Evolutionary conservation across 2,329 filamentous ascomycete species (phyloP).

Genomic region (Epichloe hybrida): DNA sequence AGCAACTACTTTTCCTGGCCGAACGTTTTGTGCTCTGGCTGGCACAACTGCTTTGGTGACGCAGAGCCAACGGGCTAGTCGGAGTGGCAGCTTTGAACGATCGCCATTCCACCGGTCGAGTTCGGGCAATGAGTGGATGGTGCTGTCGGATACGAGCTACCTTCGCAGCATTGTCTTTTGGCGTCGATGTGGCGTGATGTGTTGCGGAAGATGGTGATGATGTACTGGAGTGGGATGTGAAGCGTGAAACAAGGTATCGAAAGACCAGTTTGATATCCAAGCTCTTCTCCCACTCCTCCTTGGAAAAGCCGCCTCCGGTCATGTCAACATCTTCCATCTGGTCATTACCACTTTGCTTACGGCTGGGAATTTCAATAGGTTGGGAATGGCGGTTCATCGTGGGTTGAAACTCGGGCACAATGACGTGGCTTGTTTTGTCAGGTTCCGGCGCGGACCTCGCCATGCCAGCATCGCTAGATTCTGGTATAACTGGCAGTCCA

Average conservation of each 20-base stretch:
- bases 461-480: constrained; percentile 26
- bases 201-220: constrained; percentile 29
- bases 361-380: constrained; percentile 23
- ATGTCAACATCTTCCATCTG: constrained; percentile 12
- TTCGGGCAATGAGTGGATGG: constrained; percentile 65
- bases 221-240: constrained; percentile 38
- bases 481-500: constrained; percentile 54
- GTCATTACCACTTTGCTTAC: constrained; percentile 11
- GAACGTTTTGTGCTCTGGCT: constrained; percentile 75
- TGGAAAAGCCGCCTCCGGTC: constrained; percentile 30
- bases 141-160: constrained; percentile 77
- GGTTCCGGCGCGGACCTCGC: constrained; percentile 14
- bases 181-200: constrained; percentile 34
- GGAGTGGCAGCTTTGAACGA: constrained; percentile 42
- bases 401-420: constrained; percentile 31
- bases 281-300: constrained; percentile 89
- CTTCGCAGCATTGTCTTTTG: constrained; percentile 58
- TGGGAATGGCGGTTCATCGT: constrained; percentile 26
- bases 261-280: constrained; percentile 88
- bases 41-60: constrained; percentile 57
- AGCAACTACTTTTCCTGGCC: constrained; percentile 52
- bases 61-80: constrained; percentile 32
- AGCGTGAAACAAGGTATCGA: constrained; percentile 67
- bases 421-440: constrained; percentile 10
- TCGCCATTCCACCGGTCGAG: constrained; percentile 37